phyloP scores from a whole-genome alignment of 176 grass and related monocot genomes.

The Urochloa ruziziensis region DNA sequence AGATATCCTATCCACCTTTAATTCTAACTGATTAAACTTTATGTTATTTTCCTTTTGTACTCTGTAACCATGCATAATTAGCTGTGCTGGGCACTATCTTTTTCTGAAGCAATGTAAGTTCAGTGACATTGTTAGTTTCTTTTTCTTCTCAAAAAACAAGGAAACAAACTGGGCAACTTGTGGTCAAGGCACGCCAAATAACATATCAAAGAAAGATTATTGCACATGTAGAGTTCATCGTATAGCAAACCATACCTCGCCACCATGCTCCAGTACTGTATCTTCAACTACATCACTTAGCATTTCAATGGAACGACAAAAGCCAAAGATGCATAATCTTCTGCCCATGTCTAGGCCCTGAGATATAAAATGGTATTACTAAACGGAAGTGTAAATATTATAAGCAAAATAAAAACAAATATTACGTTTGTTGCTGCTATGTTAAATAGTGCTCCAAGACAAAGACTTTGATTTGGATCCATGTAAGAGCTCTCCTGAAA shows the following conservation, averaged over 20 bases:
- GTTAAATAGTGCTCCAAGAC: constrained; percentile 94
- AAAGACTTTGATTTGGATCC: constrained; percentile 88
- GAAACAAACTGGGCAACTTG: not conserved
- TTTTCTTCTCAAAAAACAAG: not conserved
- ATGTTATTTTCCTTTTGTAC: not conserved
- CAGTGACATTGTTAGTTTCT: not conserved
- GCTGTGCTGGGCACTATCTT: not conserved
- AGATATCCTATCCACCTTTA: not conserved
- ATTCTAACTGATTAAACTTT: not conserved
- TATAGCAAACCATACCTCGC: constrained; percentile 59
- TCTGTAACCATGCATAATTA: not conserved
- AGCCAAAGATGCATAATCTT: constrained; percentile 95
- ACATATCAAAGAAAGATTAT: not conserved
- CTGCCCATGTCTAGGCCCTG: constrained; percentile 92
- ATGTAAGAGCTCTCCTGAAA: constrained; percentile 95
- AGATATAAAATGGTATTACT: constrained; percentile 7
- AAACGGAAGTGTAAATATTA: constrained; percentile 16
- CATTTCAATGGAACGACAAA: constrained; percentile 98
- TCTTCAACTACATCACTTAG: constrained; percentile 93
- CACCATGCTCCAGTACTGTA: constrained; percentile 90
- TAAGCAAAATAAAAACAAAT: not conserved
- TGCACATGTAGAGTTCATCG: not conserved
- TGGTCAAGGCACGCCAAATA: not conserved
- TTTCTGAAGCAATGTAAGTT: not conserved
- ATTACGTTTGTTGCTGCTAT: constrained; percentile 95